phyloP scores from a whole-genome alignment of 805 yeast species.

The Saitoella complicata region DNA sequence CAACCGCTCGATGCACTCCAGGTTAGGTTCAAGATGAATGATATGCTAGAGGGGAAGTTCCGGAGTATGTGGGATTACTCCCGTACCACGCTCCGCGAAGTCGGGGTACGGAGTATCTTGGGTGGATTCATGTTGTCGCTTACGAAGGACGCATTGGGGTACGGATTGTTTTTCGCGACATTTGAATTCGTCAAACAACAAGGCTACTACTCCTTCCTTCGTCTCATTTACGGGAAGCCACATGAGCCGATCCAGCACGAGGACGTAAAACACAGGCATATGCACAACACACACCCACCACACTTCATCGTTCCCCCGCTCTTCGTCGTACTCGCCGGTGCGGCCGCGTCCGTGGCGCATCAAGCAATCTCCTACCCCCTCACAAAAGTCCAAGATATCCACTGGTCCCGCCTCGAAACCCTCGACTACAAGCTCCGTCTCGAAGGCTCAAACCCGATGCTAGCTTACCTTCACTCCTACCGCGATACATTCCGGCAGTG shows the following conservation, averaged over 20 bases:
- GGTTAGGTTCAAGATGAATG: conserved; percentile 63
- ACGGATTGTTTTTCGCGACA: conserved; percentile 38
- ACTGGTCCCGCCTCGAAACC: conserved; percentile 64
- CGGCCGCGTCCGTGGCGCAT: conserved; percentile 63
- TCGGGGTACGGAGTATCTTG: conserved; percentile 73
- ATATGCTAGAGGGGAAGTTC: conserved; percentile 32
- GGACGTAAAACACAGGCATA: conserved; percentile 1
- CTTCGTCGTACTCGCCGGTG: conserved; percentile 69
- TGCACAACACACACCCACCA: neutral
- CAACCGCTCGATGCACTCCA: conserved; percentile 88
- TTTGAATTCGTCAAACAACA: conserved; percentile 37
- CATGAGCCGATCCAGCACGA: conserved; percentile 13
- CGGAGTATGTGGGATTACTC: conserved; percentile 69
- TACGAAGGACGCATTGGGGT: conserved; percentile 62
- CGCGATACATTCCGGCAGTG: conserved; percentile 55
- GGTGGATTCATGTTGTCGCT: conserved; percentile 75
- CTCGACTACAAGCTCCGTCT: conserved; percentile 42
- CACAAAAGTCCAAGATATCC: conserved; percentile 61
- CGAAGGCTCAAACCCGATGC: conserved; percentile 14
- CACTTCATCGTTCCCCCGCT: conserved; percentile 34
- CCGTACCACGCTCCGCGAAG: conserved; percentile 43
- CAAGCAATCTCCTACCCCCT: conserved; percentile 75
- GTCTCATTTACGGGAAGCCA: conserved; percentile 4
- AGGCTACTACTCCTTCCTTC: neutral
- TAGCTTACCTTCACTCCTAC: conserved; percentile 57